Percentiles rank a stretch among this genome's conserved stretches.
Evolutionary conservation across 2,329 filamentous ascomycete genomes (phyloP).

Genomic region (Aureobasidium sp.): DNA sequence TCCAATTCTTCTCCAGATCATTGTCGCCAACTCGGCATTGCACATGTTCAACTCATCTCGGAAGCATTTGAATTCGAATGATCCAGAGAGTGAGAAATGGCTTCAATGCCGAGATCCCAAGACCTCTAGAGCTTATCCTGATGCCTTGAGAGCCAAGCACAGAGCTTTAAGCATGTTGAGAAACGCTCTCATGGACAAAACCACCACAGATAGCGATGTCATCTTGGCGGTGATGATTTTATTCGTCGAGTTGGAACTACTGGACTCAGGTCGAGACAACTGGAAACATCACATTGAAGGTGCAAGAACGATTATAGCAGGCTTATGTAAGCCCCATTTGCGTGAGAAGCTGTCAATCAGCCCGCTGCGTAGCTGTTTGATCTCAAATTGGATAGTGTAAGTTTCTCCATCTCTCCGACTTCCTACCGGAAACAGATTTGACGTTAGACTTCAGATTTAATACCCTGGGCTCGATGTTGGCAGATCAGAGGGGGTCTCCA

Average conservation of each 20-base stretch:
- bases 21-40: neutral
- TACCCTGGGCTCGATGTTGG: neutral
- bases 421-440: too few relatives aligned
- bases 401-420: too few relatives aligned
- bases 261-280: neutral
- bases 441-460: neutral
- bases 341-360: neutral
- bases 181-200: neutral
- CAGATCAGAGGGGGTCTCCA: too few relatives aligned
- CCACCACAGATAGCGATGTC: neutral
- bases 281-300: neutral
- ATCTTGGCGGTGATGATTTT: neutral
- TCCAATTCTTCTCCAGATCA: neutral
- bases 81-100: rapidly evolving
- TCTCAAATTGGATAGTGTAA: neutral
- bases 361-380: neutral
- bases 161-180: neutral
- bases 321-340: neutral
- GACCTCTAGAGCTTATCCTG: neutral
- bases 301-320: neutral
- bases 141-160: neutral
- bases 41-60: neutral
- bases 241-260: neutral
- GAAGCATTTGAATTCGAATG: neutral
- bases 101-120: rapidly evolving